A percentile compares a stretch with the other conserved stretches of the same genome.
Evolutionary conservation across 2,329 filamentous ascomycete species (phyloP).

Genomic region (Cytospora paraplurivora): DNA sequence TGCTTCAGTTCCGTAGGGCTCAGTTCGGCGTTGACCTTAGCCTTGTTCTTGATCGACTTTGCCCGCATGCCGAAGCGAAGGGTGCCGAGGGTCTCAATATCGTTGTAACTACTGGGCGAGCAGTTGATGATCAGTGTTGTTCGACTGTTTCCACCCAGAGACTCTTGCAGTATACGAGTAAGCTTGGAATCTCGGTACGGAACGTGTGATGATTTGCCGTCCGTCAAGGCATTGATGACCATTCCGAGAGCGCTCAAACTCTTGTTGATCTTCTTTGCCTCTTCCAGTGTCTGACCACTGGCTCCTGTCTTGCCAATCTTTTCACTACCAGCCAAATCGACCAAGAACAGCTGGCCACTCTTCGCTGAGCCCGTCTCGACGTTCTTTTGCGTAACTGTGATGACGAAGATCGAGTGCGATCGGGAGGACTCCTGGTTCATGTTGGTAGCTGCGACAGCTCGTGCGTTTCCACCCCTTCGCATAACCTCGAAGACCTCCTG

Average conservation of each 20-base stretch:
- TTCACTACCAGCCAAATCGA: slow-evolving; percentile 97
- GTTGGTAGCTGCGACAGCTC: slow-evolving; percentile 94
- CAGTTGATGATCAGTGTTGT: slow-evolving; percentile 99
- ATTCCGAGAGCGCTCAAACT: slow-evolving; percentile 96
- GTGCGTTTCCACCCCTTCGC: slow-evolving; percentile 83
- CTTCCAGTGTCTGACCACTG: slow-evolving; percentile 93
- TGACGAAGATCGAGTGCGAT: slow-evolving; percentile 97
- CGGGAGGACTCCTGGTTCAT: slow-evolving; percentile 99
- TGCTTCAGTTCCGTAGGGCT: slow-evolving; percentile 94
- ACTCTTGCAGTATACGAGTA: slow-evolving; percentile 95
- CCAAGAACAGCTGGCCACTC: slow-evolving; percentile 94
- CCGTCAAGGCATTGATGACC: slow-evolving; percentile 97
- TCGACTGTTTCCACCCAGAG: slow-evolving; percentile 92
- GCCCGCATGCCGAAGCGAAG: slow-evolving; percentile 93
- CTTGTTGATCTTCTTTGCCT: slow-evolving; percentile 99
- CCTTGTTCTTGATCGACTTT: slow-evolving; percentile 99
- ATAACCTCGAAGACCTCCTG: slow-evolving; percentile 97
- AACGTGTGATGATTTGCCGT: slow-evolving; percentile 94
- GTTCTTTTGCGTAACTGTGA: slow-evolving; percentile 97
- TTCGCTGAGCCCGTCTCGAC: slow-evolving; percentile 94
- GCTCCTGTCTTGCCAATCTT: slow-evolving; percentile 99
- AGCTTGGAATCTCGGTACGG: slow-evolving; percentile 98
- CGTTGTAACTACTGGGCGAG: slow-evolving; percentile 98
- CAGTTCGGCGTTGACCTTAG: slow-evolving; percentile 98
- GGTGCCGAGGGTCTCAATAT: slow-evolving; percentile 89